Conservation (phyloP, 192 early-diverging fungal genomes). For the Coemansia sp. region DNA sequence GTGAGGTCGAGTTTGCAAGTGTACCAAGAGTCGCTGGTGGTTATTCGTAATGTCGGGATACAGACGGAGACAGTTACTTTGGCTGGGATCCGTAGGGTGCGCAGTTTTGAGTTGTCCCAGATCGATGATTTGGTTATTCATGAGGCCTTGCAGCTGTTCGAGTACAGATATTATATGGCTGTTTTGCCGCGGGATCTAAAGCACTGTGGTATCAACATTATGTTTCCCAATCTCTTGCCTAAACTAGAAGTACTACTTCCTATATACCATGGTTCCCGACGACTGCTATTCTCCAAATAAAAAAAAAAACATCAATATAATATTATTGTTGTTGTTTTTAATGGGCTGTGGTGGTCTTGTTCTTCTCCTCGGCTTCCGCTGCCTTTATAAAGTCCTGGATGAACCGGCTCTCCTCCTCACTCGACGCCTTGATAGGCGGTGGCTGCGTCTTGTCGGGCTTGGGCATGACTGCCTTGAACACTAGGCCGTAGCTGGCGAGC, state of each 20-base stretch:
- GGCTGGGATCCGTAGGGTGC: slow-evolving; percentile 30
- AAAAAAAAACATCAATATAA: not conserved
- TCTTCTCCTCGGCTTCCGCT: slow-evolving; percentile 50
- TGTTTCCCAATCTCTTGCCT: slow-evolving; percentile 51
- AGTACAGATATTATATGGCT: slow-evolving; percentile 56
- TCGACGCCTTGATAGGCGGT: slow-evolving; percentile 53
- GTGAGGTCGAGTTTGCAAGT: slow-evolving; percentile 34
- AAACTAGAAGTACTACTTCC: slow-evolving; percentile 31
- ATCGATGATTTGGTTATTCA: slow-evolving; percentile 50
- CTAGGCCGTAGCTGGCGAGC: slow-evolving; percentile 43
- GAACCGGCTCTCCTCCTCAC: slow-evolving; percentile 52
- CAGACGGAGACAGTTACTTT: slow-evolving; percentile 43
- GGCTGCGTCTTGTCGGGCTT: slow-evolving; percentile 50
- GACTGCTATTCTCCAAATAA: slow-evolving; percentile 25
- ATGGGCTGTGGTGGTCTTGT: slow-evolving; percentile 11
- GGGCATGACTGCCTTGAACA: slow-evolving; percentile 40
- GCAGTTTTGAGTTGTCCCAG: slow-evolving; percentile 32
- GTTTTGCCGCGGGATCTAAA: slow-evolving; percentile 31
- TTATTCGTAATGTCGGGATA: slow-evolving; percentile 50
- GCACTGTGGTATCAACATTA: slow-evolving; percentile 25
- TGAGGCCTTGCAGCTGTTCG: slow-evolving; percentile 45
- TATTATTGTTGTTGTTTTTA: slow-evolving; percentile 6
- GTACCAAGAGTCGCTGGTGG: slow-evolving; percentile 46
- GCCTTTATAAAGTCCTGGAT: slow-evolving; percentile 57
- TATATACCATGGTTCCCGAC: slow-evolving; percentile 48